These are phyloP conservation scores for Venturia asperata DNA, from an alignment of 2,329 filamentous ascomycete genomes.

Conservation along the genomic window DNA sequence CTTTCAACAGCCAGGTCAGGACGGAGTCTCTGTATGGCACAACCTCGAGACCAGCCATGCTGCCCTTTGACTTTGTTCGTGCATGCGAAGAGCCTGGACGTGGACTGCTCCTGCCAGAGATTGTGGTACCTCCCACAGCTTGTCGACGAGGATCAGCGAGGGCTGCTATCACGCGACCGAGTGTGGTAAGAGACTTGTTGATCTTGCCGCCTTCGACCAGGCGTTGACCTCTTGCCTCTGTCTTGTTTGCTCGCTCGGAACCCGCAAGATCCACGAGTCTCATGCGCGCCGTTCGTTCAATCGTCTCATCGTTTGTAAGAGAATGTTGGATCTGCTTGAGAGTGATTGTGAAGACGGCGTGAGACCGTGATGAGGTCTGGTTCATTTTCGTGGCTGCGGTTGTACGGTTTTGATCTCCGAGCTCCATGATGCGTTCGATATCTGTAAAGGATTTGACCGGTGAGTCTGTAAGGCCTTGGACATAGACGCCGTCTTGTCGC, in stretches of 20 bases:
- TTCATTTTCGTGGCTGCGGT: constrained; percentile 98
- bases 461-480: constrained; percentile 91
- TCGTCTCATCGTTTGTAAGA: constrained; percentile 94
- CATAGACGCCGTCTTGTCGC: constrained; percentile 88
- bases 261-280: constrained; percentile 91
- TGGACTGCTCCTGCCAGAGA: constrained; percentile 16
- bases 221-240: constrained; percentile 85
- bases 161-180: constrained; percentile 91
- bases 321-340: constrained; percentile 98
- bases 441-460: constrained; percentile 82
- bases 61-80: constrained; percentile 44
- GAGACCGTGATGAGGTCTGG: constrained; percentile 91
- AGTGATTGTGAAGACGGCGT: constrained; percentile 96
- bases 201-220: constrained; percentile 95
- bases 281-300: constrained; percentile 88
- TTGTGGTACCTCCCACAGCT: constrained; percentile 18
- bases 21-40: constrained; percentile 92
- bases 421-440: constrained; percentile 83
- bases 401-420: constrained; percentile 78
- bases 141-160: constrained; percentile 61
- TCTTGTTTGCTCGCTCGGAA: constrained; percentile 89
- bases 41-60: constrained; percentile 13
- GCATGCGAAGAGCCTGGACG: constrained; percentile 25
- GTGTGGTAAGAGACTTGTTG: constrained; percentile 95
- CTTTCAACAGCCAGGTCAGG: constrained; percentile 81